These are phyloP conservation scores for Plectosphaerella cucumerina DNA, from an alignment of 2,329 filamentous ascomycete species.

Conservation along the genomic window DNA sequence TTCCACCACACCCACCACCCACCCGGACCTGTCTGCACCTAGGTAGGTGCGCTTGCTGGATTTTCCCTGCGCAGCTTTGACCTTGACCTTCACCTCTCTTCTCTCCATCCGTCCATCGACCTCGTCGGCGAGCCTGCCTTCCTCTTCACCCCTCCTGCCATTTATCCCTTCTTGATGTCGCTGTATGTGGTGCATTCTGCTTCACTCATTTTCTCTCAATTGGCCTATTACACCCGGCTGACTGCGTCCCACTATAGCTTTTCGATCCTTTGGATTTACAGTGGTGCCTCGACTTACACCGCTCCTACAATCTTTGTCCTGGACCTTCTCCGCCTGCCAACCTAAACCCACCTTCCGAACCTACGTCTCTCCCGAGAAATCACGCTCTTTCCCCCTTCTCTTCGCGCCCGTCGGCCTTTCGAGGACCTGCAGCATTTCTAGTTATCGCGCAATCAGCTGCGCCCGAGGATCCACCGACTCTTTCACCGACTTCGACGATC, in stretches of 20 bases:
- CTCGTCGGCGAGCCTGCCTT: not conserved
- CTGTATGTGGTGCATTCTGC: not conserved
- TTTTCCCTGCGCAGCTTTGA: not conserved
- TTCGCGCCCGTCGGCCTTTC: too few species aligned
- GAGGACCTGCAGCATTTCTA: too few species aligned
- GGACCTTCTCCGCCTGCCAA: not conserved
- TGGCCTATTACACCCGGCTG: not conserved
- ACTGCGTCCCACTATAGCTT: not conserved
- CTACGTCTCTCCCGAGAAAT: too few species aligned
- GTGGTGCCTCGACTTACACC: not conserved
- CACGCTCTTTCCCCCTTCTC: too few species aligned
- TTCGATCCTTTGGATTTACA: not conserved
- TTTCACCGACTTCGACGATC: not conserved
- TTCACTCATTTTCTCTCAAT: not conserved
- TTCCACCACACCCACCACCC: not conserved
- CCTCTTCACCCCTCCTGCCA: not conserved
- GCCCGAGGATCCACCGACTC: too few species aligned
- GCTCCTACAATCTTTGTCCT: not conserved
- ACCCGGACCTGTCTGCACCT: not conserved
- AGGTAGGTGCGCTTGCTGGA: not conserved
- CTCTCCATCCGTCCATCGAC: not conserved
- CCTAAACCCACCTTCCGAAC: not conserved
- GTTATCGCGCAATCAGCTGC: too few species aligned
- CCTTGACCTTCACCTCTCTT: not conserved
- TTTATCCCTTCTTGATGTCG: not conserved